These are phyloP conservation scores for Monosporozyma unispora DNA, from an alignment of 805 yeast genomes.

Conservation along the genomic window DNA sequence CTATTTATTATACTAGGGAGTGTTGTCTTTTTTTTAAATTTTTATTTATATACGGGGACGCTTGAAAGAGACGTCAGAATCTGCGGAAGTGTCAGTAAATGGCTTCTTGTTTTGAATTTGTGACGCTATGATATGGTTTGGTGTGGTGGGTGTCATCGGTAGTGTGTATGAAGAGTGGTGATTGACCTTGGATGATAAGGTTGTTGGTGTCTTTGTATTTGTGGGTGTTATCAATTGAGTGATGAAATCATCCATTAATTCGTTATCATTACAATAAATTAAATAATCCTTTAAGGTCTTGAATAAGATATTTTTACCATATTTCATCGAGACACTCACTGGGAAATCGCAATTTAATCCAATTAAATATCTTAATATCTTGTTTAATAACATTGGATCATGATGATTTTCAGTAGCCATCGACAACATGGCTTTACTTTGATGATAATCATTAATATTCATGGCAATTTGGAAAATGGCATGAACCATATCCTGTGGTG, in stretches of 20 bases:
- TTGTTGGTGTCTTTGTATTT: neutral
- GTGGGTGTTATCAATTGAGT: neutral
- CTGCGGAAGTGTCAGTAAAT: neutral
- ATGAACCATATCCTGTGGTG: neutral
- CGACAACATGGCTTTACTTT: constrained; percentile 10
- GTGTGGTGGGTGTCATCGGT: constrained; percentile 21
- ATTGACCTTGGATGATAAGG: neutral
- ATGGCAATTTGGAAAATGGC: constrained; percentile 39
- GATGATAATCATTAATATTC: constrained; percentile 32
- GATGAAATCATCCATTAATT: neutral
- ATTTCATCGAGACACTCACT: constrained; percentile 25
- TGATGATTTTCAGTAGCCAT: constrained; percentile 5
- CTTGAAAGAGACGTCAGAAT: neutral
- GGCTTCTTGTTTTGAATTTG: constrained; percentile 2
- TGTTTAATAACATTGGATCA: neutral
- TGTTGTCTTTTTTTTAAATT: neutral
- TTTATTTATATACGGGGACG: neutral
- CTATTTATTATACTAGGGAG: neutral
- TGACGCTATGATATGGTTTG: constrained; percentile 7
- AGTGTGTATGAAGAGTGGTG: neutral
- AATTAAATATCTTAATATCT: neutral
- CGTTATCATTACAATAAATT: neutral
- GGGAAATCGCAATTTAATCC: constrained; percentile 9
- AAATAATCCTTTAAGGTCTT: neutral
- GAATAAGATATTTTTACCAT: constrained; percentile 6